Conservation (phyloP, 257 asterid species). For the Linaria vulgaris region DNA sequence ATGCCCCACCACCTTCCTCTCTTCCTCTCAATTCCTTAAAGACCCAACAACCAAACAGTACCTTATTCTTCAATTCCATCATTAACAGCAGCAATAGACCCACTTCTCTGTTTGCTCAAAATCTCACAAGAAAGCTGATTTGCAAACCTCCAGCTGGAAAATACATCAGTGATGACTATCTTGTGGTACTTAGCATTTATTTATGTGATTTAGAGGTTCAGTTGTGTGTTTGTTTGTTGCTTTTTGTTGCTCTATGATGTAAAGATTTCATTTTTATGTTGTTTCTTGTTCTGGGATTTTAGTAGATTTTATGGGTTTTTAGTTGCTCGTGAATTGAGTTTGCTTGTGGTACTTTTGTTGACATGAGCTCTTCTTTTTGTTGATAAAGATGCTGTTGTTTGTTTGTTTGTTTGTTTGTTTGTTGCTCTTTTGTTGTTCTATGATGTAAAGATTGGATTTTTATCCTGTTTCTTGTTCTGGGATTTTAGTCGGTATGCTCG, state of each 20-base stretch:
- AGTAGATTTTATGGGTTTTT: too few relatives aligned
- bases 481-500: conserved; percentile 13
- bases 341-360: too few relatives aligned
- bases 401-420: too few relatives aligned
- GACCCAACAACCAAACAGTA: conserved; percentile 35
- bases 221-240: too few relatives aligned
- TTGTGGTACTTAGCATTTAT: conserved; percentile 60
- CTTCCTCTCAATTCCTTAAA: conserved; percentile 31
- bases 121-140: conserved; percentile 46
- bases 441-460: conserved; percentile 12
- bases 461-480: conserved; percentile 8
- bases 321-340: too few relatives aligned
- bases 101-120: conserved; percentile 41
- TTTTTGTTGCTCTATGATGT: conserved; percentile 6
- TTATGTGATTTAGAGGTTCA: neutral
- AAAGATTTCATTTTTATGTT: conserved; percentile 12
- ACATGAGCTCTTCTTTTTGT: too few relatives aligned
- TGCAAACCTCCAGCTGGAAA: conserved; percentile 72
- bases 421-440: conserved; percentile 5
- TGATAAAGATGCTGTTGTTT: too few relatives aligned
- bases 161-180: conserved; percentile 83
- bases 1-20: conserved; percentile 39
- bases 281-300: conserved; percentile 18
- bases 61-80: conserved; percentile 37
- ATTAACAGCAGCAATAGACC: conserved; percentile 27